Conservation (phyloP, 2,329 filamentous ascomycete genomes). For the Botryotinia calthae region DNA sequence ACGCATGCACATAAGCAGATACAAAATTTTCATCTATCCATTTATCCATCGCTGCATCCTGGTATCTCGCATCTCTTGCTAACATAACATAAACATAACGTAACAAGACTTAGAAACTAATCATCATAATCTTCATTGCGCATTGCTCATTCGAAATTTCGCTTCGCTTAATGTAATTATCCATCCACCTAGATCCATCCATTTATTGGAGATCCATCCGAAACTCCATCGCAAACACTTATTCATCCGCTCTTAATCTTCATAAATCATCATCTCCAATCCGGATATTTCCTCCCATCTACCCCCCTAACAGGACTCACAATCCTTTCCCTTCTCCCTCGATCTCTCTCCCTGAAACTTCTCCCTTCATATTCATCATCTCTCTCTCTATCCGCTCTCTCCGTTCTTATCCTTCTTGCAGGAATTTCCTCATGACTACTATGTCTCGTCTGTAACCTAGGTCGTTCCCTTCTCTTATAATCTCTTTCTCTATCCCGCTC, state of each 20-base stretch:
- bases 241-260: background rate
- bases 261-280: background rate
- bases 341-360: constrained; percentile 25
- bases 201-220: background rate
- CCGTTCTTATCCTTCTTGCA: constrained; percentile 16
- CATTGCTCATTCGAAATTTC: background rate
- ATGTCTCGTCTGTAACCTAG: constrained; percentile 9
- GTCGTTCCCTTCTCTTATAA: constrained; percentile 12
- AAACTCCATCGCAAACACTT: background rate
- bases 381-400: constrained; percentile 26
- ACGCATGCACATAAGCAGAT: background rate
- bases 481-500: constrained; percentile 20
- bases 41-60: background rate
- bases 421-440: constrained; percentile 18
- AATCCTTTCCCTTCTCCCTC: constrained; percentile 28
- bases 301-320: constrained; percentile 34
- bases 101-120: background rate
- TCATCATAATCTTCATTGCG: background rate
- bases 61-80: background rate
- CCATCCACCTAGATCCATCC: background rate
- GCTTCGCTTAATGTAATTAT: background rate
- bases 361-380: constrained; percentile 19
- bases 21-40: background rate
- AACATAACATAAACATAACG: background rate
- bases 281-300: constrained; percentile 36